Conservation (phyloP, 345 rosid species). For the Turritis glabra region DNA sequence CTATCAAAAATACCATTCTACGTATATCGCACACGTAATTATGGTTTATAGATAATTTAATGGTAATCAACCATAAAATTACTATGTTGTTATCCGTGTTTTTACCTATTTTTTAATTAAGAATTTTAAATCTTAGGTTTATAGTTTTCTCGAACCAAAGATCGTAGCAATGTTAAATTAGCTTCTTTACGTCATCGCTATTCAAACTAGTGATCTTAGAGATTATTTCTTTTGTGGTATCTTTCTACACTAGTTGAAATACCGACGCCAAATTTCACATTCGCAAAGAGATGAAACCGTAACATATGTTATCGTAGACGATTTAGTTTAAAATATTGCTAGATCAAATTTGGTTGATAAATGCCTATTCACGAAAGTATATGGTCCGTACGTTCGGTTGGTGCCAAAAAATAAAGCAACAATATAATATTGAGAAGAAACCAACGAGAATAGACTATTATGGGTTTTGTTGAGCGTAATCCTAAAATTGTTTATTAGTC, state of each 20-base stretch:
- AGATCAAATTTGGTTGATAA: neutral
- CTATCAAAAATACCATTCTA: too few species aligned
- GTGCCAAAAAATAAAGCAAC: neutral
- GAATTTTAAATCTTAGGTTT: too few species aligned
- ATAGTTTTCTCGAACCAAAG: too few species aligned
- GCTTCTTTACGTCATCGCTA: too few species aligned
- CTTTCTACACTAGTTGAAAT: neutral
- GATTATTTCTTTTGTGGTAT: neutral
- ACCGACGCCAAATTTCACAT: neutral
- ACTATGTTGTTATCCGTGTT: too few species aligned
- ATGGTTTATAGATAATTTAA: too few species aligned
- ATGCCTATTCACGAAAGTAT: neutral
- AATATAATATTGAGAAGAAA: slow-evolving; percentile 2
- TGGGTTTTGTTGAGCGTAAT: slow-evolving; percentile 15
- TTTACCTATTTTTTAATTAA: too few species aligned
- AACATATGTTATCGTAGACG: neutral
- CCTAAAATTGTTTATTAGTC: neutral
- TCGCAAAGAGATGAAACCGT: too few species aligned
- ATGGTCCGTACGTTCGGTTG: neutral
- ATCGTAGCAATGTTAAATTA: too few species aligned
- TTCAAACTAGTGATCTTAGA: neutral
- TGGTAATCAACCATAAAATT: too few species aligned
- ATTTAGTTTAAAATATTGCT: neutral
- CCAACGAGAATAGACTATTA: neutral
- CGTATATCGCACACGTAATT: too few species aligned